These are phyloP conservation scores for Saccharum spontaneum DNA, from an alignment of 176 grass and related monocot genomes.

Conservation along the genomic window DNA sequence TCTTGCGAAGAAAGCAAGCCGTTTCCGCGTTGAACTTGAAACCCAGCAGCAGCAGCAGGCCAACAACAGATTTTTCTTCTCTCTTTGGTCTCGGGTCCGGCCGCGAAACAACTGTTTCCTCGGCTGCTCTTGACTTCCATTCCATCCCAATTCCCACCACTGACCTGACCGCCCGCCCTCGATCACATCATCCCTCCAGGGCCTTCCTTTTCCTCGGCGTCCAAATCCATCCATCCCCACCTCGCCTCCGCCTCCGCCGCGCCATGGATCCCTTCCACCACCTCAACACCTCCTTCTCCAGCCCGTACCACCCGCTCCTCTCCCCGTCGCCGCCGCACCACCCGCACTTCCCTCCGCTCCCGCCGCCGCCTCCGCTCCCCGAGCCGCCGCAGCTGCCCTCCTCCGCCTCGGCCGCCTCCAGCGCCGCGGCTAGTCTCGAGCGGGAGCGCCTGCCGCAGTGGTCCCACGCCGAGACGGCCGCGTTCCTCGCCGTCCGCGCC, in stretches of 20 bases:
- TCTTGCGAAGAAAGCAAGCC: conserved; percentile 50
- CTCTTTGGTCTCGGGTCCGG: not conserved
- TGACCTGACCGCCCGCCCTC: not conserved
- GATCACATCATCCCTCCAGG: not conserved
- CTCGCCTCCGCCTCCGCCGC: not conserved
- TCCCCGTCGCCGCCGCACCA: conserved; percentile 35
- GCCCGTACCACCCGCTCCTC: conserved; percentile 56
- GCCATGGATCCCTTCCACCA: conserved; percentile 83
- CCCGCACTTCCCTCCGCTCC: not conserved
- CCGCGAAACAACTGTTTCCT: not conserved
- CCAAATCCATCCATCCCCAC: not conserved
- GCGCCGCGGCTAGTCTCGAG: conserved; percentile 4
- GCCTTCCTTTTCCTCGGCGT: not conserved
- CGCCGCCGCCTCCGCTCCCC: not conserved
- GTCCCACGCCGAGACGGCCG: conserved; percentile 72
- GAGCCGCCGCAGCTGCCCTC: not conserved
- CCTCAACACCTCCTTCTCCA: conserved; percentile 64
- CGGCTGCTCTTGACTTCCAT: conserved; percentile 20
- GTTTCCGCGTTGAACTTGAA: conserved; percentile 99
- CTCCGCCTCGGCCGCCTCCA: not conserved
- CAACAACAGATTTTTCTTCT: conserved; percentile 8
- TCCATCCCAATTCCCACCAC: not conserved
- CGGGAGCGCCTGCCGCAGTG: conserved; percentile 89
- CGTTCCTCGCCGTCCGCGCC: conserved; percentile 77
- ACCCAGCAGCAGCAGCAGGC: not conserved